Base-by-base conservation (phyloP, 768 basidiomycete species). In the Rossbeevera mucosa region DNA sequence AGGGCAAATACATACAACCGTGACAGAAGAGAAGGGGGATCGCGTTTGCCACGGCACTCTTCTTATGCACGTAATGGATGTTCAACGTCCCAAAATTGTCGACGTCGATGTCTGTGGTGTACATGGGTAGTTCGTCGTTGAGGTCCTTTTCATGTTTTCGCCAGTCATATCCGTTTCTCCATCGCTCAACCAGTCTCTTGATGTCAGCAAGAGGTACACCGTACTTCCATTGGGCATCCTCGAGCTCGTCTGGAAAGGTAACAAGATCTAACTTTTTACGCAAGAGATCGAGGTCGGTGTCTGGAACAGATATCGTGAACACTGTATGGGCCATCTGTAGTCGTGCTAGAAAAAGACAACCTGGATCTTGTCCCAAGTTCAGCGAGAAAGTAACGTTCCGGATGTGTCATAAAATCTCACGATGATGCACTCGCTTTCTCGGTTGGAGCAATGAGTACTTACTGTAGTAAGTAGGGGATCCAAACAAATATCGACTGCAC, bases 21-120 rank as follows among this genome's bases (percentile, higher is more conserved):
- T 85, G 83, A n/a, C 83, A 74, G 55, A 80, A 84, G 24, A 84
- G 66, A n/a, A 86, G 62, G 2, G 83, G 82, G 28, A 85, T 78
- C 0, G 82, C 81, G 16, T 68, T 64, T 51, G 59, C 81, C n/a
- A n/a, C n/a, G n/a, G n/a, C n/a, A n/a, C n/a, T 82, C 62, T 67
- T 74, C 64, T 79, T 71, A 61, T 84, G 81, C 12, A 83, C 73
- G 49, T 81, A 85, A 55, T 86, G 82, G 5, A 83, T 74, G 54
- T 78, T 76, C 40, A 82, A 65, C 5, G 68, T 61, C 0, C 76
- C 80, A 50, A 75, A 76, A 3, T 69, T 72, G 11, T 75, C 75
- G 4, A 83, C 73, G 2, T 71, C 63, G 21, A 85, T 74, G 38
- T 79, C 75, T 16, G 72, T 63, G 1, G 75, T 82, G 60, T 79